Percentiles rank a stretch among this genome's conserved stretches.
These are phyloP conservation scores for Lepraria neglecta DNA, from an alignment of 495 filamentous ascomycete genomes.

Conservation along the genomic window DNA sequence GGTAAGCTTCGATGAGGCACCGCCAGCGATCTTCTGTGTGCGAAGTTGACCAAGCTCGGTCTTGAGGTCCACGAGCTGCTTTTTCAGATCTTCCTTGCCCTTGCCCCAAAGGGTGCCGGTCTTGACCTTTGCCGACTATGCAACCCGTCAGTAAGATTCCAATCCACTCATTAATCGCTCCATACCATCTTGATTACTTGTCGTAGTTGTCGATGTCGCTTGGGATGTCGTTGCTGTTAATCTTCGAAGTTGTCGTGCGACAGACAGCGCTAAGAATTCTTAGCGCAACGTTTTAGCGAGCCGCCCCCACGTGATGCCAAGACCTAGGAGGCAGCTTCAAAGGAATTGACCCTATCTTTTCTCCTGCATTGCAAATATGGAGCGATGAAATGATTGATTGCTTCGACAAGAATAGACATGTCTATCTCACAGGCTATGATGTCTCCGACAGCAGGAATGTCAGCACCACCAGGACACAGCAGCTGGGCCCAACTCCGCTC, in stretches of 20 bases:
- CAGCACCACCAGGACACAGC: slow-evolving; percentile 60
- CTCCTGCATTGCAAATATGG: neutral
- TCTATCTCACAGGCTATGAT: slow-evolving; percentile 9
- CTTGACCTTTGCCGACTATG: slow-evolving; percentile 89
- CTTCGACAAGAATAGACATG: neutral
- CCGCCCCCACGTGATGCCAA: slow-evolving; percentile 15
- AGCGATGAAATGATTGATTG: neutral
- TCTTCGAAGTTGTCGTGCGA: slow-evolving; percentile 18
- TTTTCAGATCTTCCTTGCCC: slow-evolving; percentile 93
- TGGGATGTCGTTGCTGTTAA: slow-evolving; percentile 12
- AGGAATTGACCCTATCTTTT: neutral
- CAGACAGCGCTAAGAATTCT: slow-evolving; percentile 14
- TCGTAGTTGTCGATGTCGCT: slow-evolving; percentile 9
- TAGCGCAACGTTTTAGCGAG: slow-evolving; percentile 24
- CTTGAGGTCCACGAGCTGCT: slow-evolving; percentile 92
- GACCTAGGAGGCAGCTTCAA: slow-evolving; percentile 6
- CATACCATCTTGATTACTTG: slow-evolving; percentile 27
- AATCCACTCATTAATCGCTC: neutral
- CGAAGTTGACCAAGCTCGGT: slow-evolving; percentile 85
- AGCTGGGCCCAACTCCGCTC: slow-evolving; percentile 95
- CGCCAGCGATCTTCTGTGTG: slow-evolving; percentile 94
- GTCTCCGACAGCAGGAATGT: slow-evolving; percentile 44
- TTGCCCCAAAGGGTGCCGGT: slow-evolving; percentile 93
- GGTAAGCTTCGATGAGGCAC: slow-evolving; percentile 86
- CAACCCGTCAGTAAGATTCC: slow-evolving; percentile 26